Percentiles rank a stretch among this genome's conserved stretches.
phyloP scores from a whole-genome alignment of 1,139 yeast species.

The Sugiyamaella xylanicola region DNA sequence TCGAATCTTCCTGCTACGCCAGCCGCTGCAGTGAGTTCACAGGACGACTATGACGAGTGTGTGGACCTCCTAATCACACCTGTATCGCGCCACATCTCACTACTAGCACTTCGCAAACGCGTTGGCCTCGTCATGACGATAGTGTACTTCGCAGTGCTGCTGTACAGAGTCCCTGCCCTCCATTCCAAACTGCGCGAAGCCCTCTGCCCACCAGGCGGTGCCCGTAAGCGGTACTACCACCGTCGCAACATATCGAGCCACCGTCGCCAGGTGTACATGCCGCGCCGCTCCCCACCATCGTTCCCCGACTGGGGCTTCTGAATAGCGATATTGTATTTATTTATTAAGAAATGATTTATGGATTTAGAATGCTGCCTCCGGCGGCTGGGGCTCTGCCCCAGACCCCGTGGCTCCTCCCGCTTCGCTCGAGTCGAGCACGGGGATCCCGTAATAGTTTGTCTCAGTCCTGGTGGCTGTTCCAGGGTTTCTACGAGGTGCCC shows the following conservation, averaged over 20 bases:
- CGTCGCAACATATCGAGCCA: constrained; percentile 11
- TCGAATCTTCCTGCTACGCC: no score
- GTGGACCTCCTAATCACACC: constrained; percentile 17
- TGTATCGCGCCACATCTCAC: constrained; percentile 4
- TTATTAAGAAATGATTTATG: constrained; percentile 1
- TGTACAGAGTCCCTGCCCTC: constrained; percentile 9
- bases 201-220: constrained; percentile 7
- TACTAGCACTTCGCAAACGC: constrained; percentile 8
- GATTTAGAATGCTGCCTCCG: background rate
- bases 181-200: constrained; percentile 5
- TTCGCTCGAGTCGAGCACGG: background rate
- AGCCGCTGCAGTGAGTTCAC: no score
- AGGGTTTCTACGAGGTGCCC: no score
- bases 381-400: constrained; percentile 13
- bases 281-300: background rate
- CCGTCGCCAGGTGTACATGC: constrained; percentile 12
- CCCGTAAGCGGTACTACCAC: constrained; percentile 10
- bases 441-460: no score
- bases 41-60: constrained; percentile 20
- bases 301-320: constrained; percentile 24
- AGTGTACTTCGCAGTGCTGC: constrained; percentile 20
- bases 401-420: constrained; percentile 8
- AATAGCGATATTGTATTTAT: background rate
- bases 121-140: constrained; percentile 16
- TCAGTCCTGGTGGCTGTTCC: no score